These are phyloP conservation scores for Termitomyces sp. DNA, from an alignment of 768 basidiomycete species.

Conservation along the genomic window DNA sequence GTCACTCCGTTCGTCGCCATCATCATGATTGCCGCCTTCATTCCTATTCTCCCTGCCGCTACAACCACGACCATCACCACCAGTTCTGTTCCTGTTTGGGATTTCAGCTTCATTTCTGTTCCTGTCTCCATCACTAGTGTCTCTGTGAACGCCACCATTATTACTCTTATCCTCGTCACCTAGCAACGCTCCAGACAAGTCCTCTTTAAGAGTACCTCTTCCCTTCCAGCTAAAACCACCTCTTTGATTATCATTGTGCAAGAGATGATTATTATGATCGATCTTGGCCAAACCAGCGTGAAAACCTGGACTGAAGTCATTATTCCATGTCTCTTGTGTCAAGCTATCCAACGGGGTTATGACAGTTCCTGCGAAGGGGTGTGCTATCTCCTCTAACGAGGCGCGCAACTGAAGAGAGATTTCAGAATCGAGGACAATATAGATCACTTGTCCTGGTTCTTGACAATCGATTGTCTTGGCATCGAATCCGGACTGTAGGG, in stretches of 20 bases:
- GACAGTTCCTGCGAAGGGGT: not conserved
- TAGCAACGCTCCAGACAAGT: not conserved
- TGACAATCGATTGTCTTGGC: not conserved
- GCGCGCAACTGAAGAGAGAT: not conserved
- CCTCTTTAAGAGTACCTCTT: not conserved
- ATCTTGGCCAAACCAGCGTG: not conserved
- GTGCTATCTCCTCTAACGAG: not conserved
- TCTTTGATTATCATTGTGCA: not conserved
- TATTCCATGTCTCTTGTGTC: not conserved
- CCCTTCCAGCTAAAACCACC: not conserved
- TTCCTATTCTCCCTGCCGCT: too few species aligned
- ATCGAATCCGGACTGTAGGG: not conserved
- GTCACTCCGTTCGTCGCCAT: not conserved
- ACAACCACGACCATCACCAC: not conserved
- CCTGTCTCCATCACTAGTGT: not conserved
- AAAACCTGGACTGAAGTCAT: not conserved
- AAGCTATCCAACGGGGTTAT: not conserved
- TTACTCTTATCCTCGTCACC: not conserved
- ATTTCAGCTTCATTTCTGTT: not conserved
- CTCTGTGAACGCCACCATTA: not conserved
- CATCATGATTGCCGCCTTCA: not conserved
- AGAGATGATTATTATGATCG: not conserved
- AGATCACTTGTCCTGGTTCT: not conserved
- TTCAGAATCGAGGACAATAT: conserved; percentile 1
- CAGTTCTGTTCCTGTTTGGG: not conserved